A percentile compares a stretch with the other conserved stretches of the same genome.
These are phyloP conservation scores for Rhodosporidiobolus odoratus DNA, from an alignment of 768 basidiomycete genomes.

Conservation along the genomic window DNA sequence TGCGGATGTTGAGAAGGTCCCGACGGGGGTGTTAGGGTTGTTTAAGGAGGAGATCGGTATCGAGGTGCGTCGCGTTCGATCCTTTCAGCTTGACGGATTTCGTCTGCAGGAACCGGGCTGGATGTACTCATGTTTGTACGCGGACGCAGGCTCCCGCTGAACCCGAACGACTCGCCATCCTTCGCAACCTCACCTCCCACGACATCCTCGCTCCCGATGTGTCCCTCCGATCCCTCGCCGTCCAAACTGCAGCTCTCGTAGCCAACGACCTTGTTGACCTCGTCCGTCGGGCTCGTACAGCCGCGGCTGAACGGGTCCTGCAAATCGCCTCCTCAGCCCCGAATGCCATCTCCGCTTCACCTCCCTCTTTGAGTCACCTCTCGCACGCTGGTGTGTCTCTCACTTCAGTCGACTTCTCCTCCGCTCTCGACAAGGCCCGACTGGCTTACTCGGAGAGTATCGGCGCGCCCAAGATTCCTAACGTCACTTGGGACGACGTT, in stretches of 20 bases:
- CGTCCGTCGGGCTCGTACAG: conserved; percentile 56
- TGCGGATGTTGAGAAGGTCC: conserved; percentile 60
- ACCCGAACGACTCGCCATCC: conserved; percentile 60
- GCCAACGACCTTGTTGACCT: conserved; percentile 73
- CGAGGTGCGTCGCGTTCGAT: conserved; percentile 53
- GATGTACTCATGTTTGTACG: neutral
- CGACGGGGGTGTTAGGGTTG: conserved; percentile 58
- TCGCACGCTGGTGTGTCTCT: conserved; percentile 48
- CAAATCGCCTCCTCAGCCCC: neutral
- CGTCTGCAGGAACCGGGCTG: neutral
- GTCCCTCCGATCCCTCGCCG: conserved; percentile 63
- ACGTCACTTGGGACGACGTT: conserved; percentile 93
- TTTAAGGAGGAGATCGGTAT: conserved; percentile 83
- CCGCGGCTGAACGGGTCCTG: conserved; percentile 52
- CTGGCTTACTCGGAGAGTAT: conserved; percentile 81
- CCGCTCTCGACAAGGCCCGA: conserved; percentile 66
- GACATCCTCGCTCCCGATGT: conserved; percentile 66
- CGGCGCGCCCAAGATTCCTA: conserved; percentile 94
- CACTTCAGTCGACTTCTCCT: conserved; percentile 61
- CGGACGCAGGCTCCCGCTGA: conserved; percentile 69
- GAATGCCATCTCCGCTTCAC: neutral
- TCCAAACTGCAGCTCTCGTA: conserved; percentile 84
- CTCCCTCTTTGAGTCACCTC: conserved; percentile 31
- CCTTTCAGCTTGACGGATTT: neutral
- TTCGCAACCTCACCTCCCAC: conserved; percentile 52